These are phyloP conservation scores for Elaphomyces granulatus DNA, from an alignment of 495 filamentous ascomycete genomes.

Conservation along the genomic window DNA sequence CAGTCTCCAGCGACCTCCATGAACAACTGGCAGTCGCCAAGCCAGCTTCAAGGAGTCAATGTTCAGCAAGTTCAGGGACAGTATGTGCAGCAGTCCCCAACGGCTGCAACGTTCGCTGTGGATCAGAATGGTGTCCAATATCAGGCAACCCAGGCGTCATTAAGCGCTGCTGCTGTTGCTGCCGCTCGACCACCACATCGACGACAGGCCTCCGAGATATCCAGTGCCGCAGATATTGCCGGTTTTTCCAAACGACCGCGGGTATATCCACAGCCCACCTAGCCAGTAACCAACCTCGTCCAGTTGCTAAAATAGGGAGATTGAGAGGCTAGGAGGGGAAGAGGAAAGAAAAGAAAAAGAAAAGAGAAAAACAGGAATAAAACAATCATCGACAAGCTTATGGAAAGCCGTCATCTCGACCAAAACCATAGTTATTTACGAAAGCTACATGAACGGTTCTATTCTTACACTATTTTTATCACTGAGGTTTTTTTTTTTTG, in stretches of 20 bases:
- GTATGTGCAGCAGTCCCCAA: constrained; percentile 33
- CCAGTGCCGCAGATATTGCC: constrained; percentile 38
- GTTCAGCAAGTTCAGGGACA: constrained; percentile 37
- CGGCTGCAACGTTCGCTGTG: constrained; percentile 31
- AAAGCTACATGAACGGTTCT: not conserved
- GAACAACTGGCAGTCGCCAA: constrained; percentile 60
- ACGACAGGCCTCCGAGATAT: constrained; percentile 53
- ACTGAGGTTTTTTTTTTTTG: not conserved
- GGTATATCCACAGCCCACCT: constrained; percentile 41
- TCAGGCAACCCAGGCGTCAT: constrained; percentile 31
- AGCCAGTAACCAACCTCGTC: constrained; percentile 29
- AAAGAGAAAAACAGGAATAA: constrained; percentile 25
- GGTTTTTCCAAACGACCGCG: constrained; percentile 47
- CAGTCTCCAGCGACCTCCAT: constrained; percentile 56
- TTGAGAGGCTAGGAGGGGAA: too few species aligned
- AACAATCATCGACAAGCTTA: not conserved
- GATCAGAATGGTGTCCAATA: constrained; percentile 39
- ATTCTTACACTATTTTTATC: too few species aligned
- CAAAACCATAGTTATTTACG: not conserved
- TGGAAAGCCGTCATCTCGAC: not conserved
- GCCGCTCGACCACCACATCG: constrained; percentile 34
- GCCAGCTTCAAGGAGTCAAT: constrained; percentile 46
- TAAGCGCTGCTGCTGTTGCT: constrained; percentile 29
- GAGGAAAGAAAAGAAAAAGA: too few species aligned
- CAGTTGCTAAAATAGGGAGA: too few species aligned